Conservation (phyloP, 2,329 filamentous ascomycete species). For the Huntiella moniliformis region DNA sequence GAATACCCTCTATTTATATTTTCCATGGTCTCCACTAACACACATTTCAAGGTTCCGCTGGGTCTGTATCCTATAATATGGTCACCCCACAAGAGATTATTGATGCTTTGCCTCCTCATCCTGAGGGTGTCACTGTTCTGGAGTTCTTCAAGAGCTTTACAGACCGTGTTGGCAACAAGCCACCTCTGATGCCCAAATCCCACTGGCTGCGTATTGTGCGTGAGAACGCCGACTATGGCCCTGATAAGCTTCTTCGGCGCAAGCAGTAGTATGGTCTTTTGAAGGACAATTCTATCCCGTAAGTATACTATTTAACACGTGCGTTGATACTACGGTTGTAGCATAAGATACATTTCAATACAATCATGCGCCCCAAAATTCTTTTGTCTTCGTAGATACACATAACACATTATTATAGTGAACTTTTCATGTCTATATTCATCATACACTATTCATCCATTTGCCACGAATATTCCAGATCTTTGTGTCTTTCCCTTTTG, state of each 20-base stretch:
- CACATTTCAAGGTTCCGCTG: conserved; percentile 7
- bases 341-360: too few relatives aligned
- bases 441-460: conserved; percentile 55
- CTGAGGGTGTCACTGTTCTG: conserved; percentile 34
- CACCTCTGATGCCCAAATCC: conserved; percentile 30
- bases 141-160: conserved; percentile 36
- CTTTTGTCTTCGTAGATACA: neutral
- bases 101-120: conserved; percentile 29
- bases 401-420: neutral
- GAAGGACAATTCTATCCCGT: neutral
- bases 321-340: too few relatives aligned
- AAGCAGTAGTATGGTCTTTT: conserved; percentile 17
- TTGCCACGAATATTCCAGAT: conserved; percentile 83
- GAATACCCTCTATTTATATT: conserved; percentile 11
- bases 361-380: neutral
- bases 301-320: too few relatives aligned
- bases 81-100: conserved; percentile 34
- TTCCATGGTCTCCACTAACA: neutral
- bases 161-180: conserved; percentile 31
- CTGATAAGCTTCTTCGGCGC: conserved; percentile 33
- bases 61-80: conserved; percentile 19
- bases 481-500: conserved; percentile 53
- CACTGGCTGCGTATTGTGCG: conserved; percentile 43
- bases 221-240: conserved; percentile 31
- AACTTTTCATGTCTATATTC: neutral